Evolutionary conservation across 176 grass and related monocot species (phyloP).

Genomic region (Cenchrus americanus): DNA sequence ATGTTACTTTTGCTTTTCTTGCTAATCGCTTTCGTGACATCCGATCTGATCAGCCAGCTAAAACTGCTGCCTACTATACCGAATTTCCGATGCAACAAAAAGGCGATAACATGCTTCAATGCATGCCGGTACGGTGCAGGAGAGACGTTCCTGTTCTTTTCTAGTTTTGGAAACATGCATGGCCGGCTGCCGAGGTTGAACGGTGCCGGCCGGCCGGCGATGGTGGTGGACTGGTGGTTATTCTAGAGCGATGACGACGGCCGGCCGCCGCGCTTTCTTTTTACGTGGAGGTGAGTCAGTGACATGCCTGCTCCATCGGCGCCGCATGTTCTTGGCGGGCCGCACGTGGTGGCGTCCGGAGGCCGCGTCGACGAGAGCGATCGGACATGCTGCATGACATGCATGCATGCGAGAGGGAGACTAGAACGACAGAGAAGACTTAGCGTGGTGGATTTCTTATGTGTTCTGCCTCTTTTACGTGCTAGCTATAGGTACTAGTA

Average conservation of each 20-base stretch:
- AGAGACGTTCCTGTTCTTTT: constrained; percentile 1
- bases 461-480: constrained; percentile 11
- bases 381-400: not conserved
- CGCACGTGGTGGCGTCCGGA: constrained; percentile 24
- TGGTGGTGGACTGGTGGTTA: not conserved
- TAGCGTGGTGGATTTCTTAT: constrained; percentile 50
- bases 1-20: not conserved
- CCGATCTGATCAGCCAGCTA: constrained; percentile 19
- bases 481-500: not conserved
- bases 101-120: not conserved
- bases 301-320: not conserved
- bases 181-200: not conserved
- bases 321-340: constrained; percentile 4
- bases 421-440: constrained; percentile 23
- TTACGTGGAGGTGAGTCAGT: constrained; percentile 51
- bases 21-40: not conserved
- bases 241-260: not conserved
- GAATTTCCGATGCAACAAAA: not conserved
- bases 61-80: not conserved
- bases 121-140: not conserved
- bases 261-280: constrained; percentile 23
- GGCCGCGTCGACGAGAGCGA: not conserved
- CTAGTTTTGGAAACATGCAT: constrained; percentile 23
- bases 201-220: not conserved
- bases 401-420: too few relatives aligned